These are phyloP conservation scores for Zymoseptoria passerinii DNA, from an alignment of 2,329 filamentous ascomycete genomes.

Conservation along the genomic window DNA sequence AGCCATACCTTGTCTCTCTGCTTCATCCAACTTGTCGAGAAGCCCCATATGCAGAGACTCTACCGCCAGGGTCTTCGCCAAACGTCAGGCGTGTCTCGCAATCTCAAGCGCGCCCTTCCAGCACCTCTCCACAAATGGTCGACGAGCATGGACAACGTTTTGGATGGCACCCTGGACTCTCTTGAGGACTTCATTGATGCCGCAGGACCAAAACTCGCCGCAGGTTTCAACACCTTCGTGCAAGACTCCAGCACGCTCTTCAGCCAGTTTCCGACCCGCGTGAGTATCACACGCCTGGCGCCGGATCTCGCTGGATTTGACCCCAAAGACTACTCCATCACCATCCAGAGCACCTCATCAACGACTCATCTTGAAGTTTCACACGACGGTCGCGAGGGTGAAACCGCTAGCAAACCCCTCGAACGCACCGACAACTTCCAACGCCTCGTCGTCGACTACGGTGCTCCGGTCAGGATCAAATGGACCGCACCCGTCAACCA, in stretches of 20 bases:
- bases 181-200: constrained; percentile 85
- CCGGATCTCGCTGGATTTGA: constrained; percentile 74
- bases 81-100: constrained; percentile 87
- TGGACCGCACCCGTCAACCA: constrained; percentile 88
- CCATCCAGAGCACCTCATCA: constrained; percentile 40
- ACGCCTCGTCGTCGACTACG: constrained; percentile 77
- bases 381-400: constrained; percentile 64
- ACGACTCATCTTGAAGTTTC: constrained; percentile 43
- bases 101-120: constrained; percentile 77
- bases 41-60: constrained; percentile 96
- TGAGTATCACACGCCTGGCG: constrained; percentile 71
- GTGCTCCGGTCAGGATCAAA: constrained; percentile 76
- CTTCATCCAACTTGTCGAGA: constrained; percentile 89
- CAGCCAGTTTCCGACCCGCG: constrained; percentile 77
- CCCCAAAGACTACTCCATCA: constrained; percentile 69
- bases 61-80: constrained; percentile 77
- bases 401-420: constrained; percentile 58
- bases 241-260: constrained; percentile 82
- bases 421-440: constrained; percentile 54
- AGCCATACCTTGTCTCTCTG: constrained; percentile 77
- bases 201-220: constrained; percentile 75
- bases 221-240: constrained; percentile 77
- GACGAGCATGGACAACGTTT: constrained; percentile 75
- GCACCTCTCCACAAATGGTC: constrained; percentile 75
- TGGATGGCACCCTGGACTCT: constrained; percentile 79